phyloP scores from a whole-genome alignment of 306 rosid species.

The Cucurbita moschata region DNA sequence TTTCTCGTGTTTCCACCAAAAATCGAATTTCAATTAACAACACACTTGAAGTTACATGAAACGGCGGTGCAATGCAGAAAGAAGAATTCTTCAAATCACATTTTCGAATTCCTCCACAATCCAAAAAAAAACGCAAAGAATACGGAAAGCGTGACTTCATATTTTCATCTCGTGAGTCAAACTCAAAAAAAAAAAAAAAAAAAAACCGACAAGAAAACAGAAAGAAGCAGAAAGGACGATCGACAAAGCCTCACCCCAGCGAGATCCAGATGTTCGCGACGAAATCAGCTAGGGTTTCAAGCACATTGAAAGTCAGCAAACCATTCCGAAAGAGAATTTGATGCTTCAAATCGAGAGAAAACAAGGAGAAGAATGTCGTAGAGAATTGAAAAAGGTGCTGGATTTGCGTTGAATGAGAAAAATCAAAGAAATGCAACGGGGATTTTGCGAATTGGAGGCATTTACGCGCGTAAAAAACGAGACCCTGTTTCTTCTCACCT shows the following conservation, averaged over 20 bases:
- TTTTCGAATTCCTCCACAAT: not conserved
- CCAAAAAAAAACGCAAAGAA: not conserved
- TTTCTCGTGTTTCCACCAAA: not conserved
- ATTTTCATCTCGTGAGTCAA: not conserved
- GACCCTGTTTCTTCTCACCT: not conserved
- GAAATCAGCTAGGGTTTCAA: slow-evolving; percentile 7
- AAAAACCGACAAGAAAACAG: not conserved
- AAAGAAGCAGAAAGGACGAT: not conserved
- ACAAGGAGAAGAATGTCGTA: slow-evolving; percentile 12
- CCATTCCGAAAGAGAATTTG: not conserved
- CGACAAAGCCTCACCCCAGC: not conserved
- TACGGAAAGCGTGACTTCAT: not conserved
- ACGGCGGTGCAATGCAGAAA: not conserved
- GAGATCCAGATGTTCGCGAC: slow-evolving; percentile 13
- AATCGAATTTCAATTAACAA: not conserved
- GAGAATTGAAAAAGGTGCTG: slow-evolving; percentile 9
- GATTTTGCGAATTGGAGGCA: not conserved
- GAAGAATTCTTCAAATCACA: not conserved
- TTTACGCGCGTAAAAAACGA: not conserved
- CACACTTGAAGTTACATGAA: too few relatives aligned
- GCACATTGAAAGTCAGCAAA: not conserved
- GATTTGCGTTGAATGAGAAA: slow-evolving; percentile 9
- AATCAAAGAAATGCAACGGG: not conserved
- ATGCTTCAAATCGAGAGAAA: not conserved
- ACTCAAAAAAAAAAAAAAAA: not conserved